Evolutionary conservation across 2,329 filamentous ascomycete genomes (phyloP).

Genomic region (Colletotrichum liaoningense): DNA sequence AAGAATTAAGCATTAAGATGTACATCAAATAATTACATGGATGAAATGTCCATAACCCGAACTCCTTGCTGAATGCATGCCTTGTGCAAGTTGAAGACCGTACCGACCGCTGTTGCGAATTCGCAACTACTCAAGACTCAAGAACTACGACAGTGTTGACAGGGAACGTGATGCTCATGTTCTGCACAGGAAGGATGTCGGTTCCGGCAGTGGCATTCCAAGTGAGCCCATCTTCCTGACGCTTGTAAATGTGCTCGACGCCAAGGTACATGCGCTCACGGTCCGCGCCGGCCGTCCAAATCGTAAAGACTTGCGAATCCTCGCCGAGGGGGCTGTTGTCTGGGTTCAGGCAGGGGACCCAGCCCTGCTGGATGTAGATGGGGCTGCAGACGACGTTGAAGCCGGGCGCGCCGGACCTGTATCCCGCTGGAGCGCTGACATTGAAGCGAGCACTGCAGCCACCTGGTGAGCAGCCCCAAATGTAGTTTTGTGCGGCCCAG

Average conservation of each 20-base stretch:
- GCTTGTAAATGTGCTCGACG: conserved; percentile 39
- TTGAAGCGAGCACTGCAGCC: conserved; percentile 41
- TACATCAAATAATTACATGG: background rate
- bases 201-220: conserved; percentile 7
- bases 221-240: background rate
- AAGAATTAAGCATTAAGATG: background rate
- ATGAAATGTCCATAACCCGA: background rate
- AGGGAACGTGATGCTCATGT: background rate
- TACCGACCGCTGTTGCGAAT: rapidly evolving
- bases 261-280: conserved; percentile 38
- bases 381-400: conserved; percentile 42
- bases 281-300: conserved; percentile 37
- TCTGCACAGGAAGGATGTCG: background rate
- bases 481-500: conserved; percentile 21
- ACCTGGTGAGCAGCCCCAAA: conserved; percentile 40
- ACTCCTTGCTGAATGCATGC: background rate
- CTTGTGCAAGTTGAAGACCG: background rate
- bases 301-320: conserved; percentile 37
- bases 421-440: conserved; percentile 38
- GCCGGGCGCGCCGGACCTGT: conserved; percentile 39
- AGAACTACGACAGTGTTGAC: background rate
- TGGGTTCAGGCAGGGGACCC: conserved; percentile 38
- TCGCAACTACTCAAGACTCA: background rate
- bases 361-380: conserved; percentile 40
- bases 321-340: conserved; percentile 14